Percentiles rank a stretch among this genome's conserved stretches.
phyloP scores from a whole-genome alignment of 805 yeast genomes.

The Komagataella pastoris region DNA sequence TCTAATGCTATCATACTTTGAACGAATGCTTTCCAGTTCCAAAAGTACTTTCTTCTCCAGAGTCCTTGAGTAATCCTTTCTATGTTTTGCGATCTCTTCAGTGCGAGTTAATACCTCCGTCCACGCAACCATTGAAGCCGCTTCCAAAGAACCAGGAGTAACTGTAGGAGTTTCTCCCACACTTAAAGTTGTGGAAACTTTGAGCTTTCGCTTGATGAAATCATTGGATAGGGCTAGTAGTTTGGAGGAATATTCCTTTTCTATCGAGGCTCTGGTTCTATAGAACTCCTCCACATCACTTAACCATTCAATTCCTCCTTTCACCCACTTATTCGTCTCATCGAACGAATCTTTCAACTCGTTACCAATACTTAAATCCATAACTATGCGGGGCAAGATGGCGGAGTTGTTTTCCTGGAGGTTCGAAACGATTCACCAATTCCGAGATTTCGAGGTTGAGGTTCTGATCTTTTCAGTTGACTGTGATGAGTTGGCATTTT shows the following conservation, averaged over 20 bases:
- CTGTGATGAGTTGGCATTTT: not conserved
- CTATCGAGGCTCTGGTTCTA: slow-evolving; percentile 69
- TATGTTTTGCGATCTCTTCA: slow-evolving; percentile 64
- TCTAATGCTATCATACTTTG: slow-evolving; percentile 38
- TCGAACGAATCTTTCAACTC: slow-evolving; percentile 73
- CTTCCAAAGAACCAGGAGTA: slow-evolving; percentile 91
- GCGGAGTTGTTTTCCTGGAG: not conserved
- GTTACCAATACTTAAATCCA: slow-evolving; percentile 39
- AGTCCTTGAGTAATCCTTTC: slow-evolving; percentile 42
- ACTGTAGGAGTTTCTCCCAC: slow-evolving; percentile 87
- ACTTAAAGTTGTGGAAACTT: slow-evolving; percentile 47
- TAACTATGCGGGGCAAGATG: not conserved
- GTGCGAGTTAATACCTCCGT: slow-evolving; percentile 75
- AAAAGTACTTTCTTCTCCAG: slow-evolving; percentile 46
- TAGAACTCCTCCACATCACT: slow-evolving; percentile 74
- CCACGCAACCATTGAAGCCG: slow-evolving; percentile 85
- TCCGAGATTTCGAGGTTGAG: not conserved
- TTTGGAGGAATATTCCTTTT: slow-evolving; percentile 68
- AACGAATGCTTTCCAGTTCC: slow-evolving; percentile 40
- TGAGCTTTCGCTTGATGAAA: slow-evolving; percentile 67
- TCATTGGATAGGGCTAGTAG: slow-evolving; percentile 51
- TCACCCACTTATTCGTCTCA: slow-evolving; percentile 67
- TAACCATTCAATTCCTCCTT: slow-evolving; percentile 61
- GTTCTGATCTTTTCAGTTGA: not conserved
- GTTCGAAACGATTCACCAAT: not conserved